Base-by-base conservation (phyloP, 768 basidiomycete species). In the Kwoniella bestiolae region DNA sequence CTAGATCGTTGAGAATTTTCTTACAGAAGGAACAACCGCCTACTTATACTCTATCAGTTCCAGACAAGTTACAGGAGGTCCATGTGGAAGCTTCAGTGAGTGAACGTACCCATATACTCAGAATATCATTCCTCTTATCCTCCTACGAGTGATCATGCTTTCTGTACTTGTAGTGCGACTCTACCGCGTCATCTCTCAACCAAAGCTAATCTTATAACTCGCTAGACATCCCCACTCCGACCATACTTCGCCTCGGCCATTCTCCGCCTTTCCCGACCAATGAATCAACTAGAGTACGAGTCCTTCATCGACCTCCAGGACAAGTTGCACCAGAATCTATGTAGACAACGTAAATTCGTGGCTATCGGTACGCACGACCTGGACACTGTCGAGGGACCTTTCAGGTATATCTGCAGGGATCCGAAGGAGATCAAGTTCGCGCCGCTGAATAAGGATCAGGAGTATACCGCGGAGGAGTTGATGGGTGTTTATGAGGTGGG, bases 221-320 rank as follows among this genome's bases (percentile, higher is more conserved):
- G 3, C 4, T 69, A 94, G 92, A 91, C 89, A 11, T 85, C 87
- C 56, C 85, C 86, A 82, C 87, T 98, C 71, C 88, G 96, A 70
- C 94, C 94, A 0, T 89, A 87, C 82, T 94, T 97, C 74, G 93
- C 92, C 5, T 90, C 90, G 61, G 94, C 94, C 9, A 84, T 98
- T 63, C 85, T 99, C 51, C 91, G 96, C 68, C 90, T 94, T 75
- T 83, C 97, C 76, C 88, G 87, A 71, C 77, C 81, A 2, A 94
- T 99, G 83, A 92, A 91, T 29, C 87, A 87, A 46, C 85, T 86
- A 56, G 93, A 91, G 41, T 98, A 98, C 79, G 91, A 90, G 26
- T 94, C 92, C 67, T 98, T 99, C 86, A 95, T 99, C 73, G 96
- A 98, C 78, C 84, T 99, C n/a, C 96, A 99, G 83, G 96, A 99